Evolutionary conservation across 2,329 filamentous ascomycete genomes (phyloP).

Genomic region (Hypoxylon sp.): DNA sequence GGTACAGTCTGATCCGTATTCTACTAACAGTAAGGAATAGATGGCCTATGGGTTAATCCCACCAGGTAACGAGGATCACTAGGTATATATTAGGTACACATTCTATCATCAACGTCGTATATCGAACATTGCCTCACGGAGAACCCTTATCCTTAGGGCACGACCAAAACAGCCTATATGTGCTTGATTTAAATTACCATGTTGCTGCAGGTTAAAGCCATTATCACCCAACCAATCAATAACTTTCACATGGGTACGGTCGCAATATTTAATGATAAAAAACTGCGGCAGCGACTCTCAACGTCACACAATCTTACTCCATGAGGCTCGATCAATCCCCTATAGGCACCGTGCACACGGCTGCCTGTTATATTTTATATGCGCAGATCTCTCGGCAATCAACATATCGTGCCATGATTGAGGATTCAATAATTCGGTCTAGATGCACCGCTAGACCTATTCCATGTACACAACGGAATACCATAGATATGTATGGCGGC

Average conservation of each 20-base stretch:
- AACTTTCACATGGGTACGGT: background rate
- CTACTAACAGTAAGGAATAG: background rate
- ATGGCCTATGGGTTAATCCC: background rate
- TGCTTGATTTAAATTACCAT: constrained; percentile 19
- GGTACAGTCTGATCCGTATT: background rate
- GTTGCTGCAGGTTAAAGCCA: constrained; percentile 19
- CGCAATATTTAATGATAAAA: background rate
- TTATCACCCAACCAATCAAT: constrained; percentile 5
- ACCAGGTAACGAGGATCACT: background rate
- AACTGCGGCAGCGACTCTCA: background rate
- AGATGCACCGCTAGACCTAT: no score
- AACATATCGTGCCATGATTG: background rate
- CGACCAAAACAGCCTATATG: constrained; percentile 38
- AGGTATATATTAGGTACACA: constrained; percentile 25
- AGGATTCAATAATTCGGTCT: no score
- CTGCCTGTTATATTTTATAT: constrained; percentile 15
- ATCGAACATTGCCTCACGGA: constrained; percentile 1
- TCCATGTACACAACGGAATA: no score
- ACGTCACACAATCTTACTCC: background rate
- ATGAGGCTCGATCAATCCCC: constrained; percentile 15
- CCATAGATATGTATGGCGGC: no score
- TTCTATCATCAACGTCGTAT: background rate
- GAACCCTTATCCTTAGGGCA: constrained; percentile 4
- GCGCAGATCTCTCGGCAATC: constrained; percentile 30
- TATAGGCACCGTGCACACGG: constrained; percentile 6